A percentile compares a stretch with the other conserved stretches of the same genome.
Evolutionary conservation across 2,329 filamentous ascomycete genomes (phyloP).

Genomic region (Nemania abortiva): DNA sequence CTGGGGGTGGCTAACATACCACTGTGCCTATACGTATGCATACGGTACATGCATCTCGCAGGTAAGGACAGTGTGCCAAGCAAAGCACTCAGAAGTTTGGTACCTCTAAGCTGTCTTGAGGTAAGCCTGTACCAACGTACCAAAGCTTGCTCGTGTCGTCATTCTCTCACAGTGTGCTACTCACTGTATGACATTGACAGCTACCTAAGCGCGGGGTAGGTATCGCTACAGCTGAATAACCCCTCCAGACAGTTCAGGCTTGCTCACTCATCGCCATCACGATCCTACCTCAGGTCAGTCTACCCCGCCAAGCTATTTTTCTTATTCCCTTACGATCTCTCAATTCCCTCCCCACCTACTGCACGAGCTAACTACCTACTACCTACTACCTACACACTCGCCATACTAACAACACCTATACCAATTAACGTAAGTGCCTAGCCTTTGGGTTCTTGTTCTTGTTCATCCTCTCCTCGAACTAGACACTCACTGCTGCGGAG

Average conservation of each 20-base stretch:
- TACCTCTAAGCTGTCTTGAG: too few relatives aligned
- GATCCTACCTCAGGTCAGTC: slow-evolving; percentile 4
- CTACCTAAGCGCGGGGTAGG: slow-evolving; percentile 18
- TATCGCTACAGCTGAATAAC: not conserved
- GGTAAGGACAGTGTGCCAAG: slow-evolving; percentile 5
- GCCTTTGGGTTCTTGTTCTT: not conserved
- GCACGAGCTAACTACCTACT: not conserved
- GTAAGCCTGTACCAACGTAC: too few relatives aligned
- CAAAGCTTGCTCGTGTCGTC: too few relatives aligned
- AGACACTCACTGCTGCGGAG: not conserved
- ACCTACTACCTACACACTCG: not conserved
- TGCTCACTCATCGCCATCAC: slow-evolving; percentile 29
- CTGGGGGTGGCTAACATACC: not conserved
- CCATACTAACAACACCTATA: not conserved
- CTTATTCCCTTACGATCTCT: not conserved
- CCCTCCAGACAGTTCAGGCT: slow-evolving; percentile 6
- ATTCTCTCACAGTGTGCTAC: too few relatives aligned
- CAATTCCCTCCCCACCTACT: slow-evolving; percentile 11
- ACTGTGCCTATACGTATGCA: not conserved
- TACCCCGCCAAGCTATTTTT: too few relatives aligned
- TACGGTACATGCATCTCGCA: not conserved
- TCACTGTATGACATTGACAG: not conserved
- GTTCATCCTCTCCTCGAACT: not conserved
- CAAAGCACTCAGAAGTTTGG: not conserved
- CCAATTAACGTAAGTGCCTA: too few relatives aligned